A percentile compares a stretch with the other conserved stretches of the same genome.
phyloP scores from a whole-genome alignment of 2,329 filamentous ascomycete species.

The Talaromyces sp. region DNA sequence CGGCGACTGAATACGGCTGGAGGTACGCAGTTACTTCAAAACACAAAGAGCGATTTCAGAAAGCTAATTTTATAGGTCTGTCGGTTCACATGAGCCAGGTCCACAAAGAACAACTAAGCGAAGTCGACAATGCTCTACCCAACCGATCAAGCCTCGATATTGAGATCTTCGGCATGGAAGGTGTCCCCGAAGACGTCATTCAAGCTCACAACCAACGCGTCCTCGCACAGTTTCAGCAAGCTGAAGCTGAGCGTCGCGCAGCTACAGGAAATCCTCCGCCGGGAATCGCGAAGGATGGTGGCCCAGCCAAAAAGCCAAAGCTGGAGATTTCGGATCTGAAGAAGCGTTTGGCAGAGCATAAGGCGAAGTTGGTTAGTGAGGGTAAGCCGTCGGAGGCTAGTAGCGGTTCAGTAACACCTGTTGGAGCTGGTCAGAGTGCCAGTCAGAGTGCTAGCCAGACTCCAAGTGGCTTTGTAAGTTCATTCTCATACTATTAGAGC shows the following conservation, averaged over 20 bases:
- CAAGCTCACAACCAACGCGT: conserved; percentile 83
- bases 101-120: conserved; percentile 84
- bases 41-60: too few species aligned
- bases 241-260: conserved; percentile 75
- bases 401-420: conserved; percentile 58
- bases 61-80: conserved; percentile 59
- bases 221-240: conserved; percentile 78
- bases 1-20: conserved; percentile 89
- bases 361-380: conserved; percentile 62
- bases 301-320: conserved; percentile 60
- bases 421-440: conserved; percentile 45
- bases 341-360: conserved; percentile 73
- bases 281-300: conserved; percentile 38
- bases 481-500: too few species aligned
- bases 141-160: conserved; percentile 82
- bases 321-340: conserved; percentile 75
- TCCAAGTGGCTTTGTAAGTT: conserved; percentile 58
- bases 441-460: conserved; percentile 45
- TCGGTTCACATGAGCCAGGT: conserved; percentile 98
- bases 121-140: conserved; percentile 87
- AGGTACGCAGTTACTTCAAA: conserved; percentile 55
- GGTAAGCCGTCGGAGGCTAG: conserved; percentile 51
- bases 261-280: conserved; percentile 79
- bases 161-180: conserved; percentile 98
- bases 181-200: conserved; percentile 81